phyloP scores from a whole-genome alignment of 805 yeast genomes.

The Dipodascopsis uninucleata region DNA sequence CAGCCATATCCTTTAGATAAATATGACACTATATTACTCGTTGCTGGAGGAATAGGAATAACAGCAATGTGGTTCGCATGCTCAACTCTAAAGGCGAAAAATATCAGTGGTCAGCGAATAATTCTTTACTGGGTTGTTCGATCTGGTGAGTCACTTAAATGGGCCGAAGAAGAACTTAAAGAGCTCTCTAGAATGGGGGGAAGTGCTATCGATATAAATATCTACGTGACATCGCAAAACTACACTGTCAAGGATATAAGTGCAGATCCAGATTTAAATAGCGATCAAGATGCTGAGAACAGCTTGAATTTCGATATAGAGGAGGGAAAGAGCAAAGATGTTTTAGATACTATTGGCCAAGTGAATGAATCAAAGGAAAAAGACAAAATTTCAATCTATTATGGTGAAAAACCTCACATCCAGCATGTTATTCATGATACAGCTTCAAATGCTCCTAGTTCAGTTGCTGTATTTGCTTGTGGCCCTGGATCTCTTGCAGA shows the following conservation, averaged over 20 bases:
- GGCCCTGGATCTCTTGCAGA: slow-evolving; percentile 23
- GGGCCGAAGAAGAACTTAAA: slow-evolving; percentile 19
- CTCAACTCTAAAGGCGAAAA: no score
- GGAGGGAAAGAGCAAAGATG: no score
- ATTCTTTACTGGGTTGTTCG: slow-evolving; percentile 27
- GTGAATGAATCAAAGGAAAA: background rate
- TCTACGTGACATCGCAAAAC: slow-evolving; percentile 27
- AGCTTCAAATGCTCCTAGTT: slow-evolving; percentile 14
- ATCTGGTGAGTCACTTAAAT: slow-evolving; percentile 7
- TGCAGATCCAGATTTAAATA: slow-evolving; percentile 35
- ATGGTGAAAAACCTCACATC: slow-evolving; percentile 17
- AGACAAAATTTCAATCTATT: background rate
- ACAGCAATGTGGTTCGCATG: slow-evolving; percentile 55
- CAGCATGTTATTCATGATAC: slow-evolving; percentile 4
- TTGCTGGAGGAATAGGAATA: slow-evolving; percentile 66
- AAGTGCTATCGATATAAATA: slow-evolving; percentile 10
- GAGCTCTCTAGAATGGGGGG: slow-evolving; percentile 12
- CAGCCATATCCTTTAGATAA: slow-evolving; percentile 44
- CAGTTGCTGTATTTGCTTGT: slow-evolving; percentile 23
- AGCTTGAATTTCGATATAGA: no score
- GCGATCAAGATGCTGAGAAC: slow-evolving; percentile 1
- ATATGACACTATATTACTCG: slow-evolving; percentile 47
- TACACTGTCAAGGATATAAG: slow-evolving; percentile 26
- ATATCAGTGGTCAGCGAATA: slow-evolving; percentile 18
- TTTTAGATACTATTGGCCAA: background rate